Evolutionary conservation across 495 filamentous ascomycete species (phyloP).

Genomic region (Podospora didyma): DNA sequence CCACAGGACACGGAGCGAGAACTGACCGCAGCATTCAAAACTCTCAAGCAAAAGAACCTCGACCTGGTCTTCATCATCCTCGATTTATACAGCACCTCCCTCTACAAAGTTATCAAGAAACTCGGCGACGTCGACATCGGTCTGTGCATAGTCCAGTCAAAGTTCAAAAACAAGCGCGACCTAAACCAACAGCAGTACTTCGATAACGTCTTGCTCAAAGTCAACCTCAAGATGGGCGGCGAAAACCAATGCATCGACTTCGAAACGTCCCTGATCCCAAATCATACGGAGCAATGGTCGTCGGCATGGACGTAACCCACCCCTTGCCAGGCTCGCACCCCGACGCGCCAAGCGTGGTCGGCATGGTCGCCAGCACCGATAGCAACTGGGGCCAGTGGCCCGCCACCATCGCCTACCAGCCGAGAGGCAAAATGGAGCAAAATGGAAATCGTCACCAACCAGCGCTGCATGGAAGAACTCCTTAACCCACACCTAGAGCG

Average conservation of each 20-base stretch:
- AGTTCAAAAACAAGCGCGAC: no score
- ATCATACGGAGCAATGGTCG: background rate
- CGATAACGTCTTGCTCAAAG: background rate
- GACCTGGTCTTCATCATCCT: no score
- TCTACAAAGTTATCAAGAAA: no score
- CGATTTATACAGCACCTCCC: no score
- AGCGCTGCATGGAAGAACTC: background rate
- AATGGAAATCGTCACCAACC: background rate
- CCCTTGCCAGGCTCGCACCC: background rate
- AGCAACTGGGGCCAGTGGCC: background rate
- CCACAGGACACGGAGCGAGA: no score
- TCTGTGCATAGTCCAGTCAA: no score
- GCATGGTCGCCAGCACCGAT: conserved; percentile 7
- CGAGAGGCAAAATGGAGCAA: background rate
- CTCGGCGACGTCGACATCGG: no score
- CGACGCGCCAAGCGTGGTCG: conserved; percentile 1
- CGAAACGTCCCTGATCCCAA: background rate
- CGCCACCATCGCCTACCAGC: background rate
- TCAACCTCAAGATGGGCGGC: background rate
- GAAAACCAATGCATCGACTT: background rate
- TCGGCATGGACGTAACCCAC: conserved; percentile 2
- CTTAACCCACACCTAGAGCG: background rate
- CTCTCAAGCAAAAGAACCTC: no score
- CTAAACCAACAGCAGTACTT: background rate
- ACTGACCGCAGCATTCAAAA: no score